Evolutionary conservation across 208 protist species (phyloP), one percentile per base, ranked within the genome.

Genomic region (Angomonas deanei): DNA sequence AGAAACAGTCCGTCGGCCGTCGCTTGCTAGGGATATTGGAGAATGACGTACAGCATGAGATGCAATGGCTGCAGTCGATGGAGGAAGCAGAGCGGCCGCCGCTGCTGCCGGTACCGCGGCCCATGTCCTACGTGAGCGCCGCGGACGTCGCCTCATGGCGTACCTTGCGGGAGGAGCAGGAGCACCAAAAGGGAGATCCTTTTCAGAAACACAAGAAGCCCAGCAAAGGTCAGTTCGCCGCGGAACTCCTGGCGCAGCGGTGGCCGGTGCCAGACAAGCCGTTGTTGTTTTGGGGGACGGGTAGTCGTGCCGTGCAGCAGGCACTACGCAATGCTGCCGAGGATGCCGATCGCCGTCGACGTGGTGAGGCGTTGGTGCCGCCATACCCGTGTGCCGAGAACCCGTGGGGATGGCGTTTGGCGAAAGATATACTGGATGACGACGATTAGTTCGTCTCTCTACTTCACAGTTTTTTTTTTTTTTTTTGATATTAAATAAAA

Each of bases 251-350:
- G 47, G 84, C 82, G 17, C 84, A 92, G 71, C 66, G 73, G 30
- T 89, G 88, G 77, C 70, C 74, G 13, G 62, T 91, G 32, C 84
- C 88, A 19, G 84, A 91, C 64, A 80, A 83, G 70, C 88, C 87
- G 34, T 71, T 88, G 68, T 73, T 94, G 3, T 94, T 94, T 68
- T 94, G 88, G 85, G 88, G 88, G 26, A 94, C 88, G 0, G 88
- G 88, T 15, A 72, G 76, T 1, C 39, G 61, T 24, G 82, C 84
- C 24, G 84, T 94, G 50, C 84, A 94, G 72, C 88, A 94, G 70
- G 88, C 84, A n/a, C 67, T 94, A 50, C 67, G 77, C 68, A 80
- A 92, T 64, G 88, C 82, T n/a, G 84, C 88, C 19, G 82, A 79
- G 42, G 84, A 90, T 48, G 88, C 88, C 5, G 77, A 88, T 64